Evolutionary conservation across 78 protist species (phyloP), one percentile per base, ranked within the genome.

Genomic region (Dictyostelium capitatum): DNA sequence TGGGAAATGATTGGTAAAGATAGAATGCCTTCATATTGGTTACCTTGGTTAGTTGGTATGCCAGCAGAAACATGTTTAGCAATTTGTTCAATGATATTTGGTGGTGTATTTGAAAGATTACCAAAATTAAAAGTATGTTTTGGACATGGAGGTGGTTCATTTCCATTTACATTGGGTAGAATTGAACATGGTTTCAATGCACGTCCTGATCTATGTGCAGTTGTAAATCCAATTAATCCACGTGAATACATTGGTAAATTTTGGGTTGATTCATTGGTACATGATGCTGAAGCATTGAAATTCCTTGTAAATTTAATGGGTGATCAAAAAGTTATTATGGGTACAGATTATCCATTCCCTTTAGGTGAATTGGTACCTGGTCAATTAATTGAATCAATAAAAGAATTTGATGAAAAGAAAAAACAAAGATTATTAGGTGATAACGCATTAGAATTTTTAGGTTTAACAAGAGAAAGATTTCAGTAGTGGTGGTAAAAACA

Each of bases 131-230:
- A 83, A 37, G 91, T 98, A 14, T 79, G 95, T 64, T 97, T 98
- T 75, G 99, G 98, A 14, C 99, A 98, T 50, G 99, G 98, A n/a
- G 99, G 99, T 15, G 99, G 99, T 28, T 90, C 97, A 25, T 98
- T 98, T 79, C 97, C 98, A 4, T 89, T 73, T 64, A 97, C 98
- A 3, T 53, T 96, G 11, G 98, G 98, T 17, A 47, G 99, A 14
- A 94, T 98, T 4, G 93, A 96, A 57, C 99, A 98, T 47, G 99
- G 99, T 17, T 97, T 73, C 83, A 53, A 97, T 14, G 90, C 77
- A n/a, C 89, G 99, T 28, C 99, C 99, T 6, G 99, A 98, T 77
- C 47, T 98, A 59, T 97, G 98, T 23, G 97, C 96, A 7, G 96
- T 83, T 28, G 96, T 83, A 10, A 84, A 62, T 48, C 67, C 79